Evolutionary conservation across 352 stramenopile genomes (phyloP).

Genomic region (Globisporangium yorkense): DNA sequence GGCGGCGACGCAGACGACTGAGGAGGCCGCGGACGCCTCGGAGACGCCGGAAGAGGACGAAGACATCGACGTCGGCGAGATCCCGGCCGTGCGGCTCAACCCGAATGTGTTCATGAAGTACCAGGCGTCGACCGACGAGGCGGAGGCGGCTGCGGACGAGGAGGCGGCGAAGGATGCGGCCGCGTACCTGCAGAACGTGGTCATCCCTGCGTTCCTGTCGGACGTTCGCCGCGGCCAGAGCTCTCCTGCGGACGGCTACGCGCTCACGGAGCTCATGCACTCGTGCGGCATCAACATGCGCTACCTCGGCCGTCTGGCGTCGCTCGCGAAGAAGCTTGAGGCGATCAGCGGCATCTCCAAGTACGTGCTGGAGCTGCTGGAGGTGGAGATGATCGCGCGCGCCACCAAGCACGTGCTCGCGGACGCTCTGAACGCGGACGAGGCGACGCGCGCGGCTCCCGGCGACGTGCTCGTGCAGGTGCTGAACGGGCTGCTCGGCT

Average conservation of each 20-base stretch:
- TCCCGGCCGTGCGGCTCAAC: conserved; percentile 71
- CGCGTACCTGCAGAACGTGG: conserved; percentile 81
- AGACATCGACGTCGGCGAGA: conserved; percentile 40
- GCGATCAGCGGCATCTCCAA: conserved; percentile 81
- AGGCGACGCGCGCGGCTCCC: conserved; percentile 53
- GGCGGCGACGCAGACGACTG: conserved; percentile 17
- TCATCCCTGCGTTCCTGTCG: conserved; percentile 78
- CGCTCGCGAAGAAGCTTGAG: conserved; percentile 87
- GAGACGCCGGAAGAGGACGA: conserved; percentile 27
- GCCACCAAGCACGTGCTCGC: conserved; percentile 85
- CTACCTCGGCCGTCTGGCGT: conserved; percentile 91
- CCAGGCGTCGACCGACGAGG: conserved; percentile 60
- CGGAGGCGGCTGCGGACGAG: conserved; percentile 68
- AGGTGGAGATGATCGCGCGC: conserved; percentile 95
- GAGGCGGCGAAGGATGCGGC: conserved; percentile 60
- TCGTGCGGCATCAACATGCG: conserved; percentile 95
- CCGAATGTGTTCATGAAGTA: conserved; percentile 89
- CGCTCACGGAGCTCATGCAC: conserved; percentile 93
- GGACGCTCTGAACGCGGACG: conserved; percentile 61
- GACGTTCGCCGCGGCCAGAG: conserved; percentile 83
- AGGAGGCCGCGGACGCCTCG: conserved; percentile 24
- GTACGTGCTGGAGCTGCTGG: conserved; percentile 92
- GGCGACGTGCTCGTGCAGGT: conserved; percentile 75
- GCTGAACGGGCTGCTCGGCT: conserved; percentile 80
- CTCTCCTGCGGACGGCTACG: conserved; percentile 83